Base-by-base conservation (phyloP, 2,329 filamentous ascomycete species). In the Trichoderma hamatum region DNA sequence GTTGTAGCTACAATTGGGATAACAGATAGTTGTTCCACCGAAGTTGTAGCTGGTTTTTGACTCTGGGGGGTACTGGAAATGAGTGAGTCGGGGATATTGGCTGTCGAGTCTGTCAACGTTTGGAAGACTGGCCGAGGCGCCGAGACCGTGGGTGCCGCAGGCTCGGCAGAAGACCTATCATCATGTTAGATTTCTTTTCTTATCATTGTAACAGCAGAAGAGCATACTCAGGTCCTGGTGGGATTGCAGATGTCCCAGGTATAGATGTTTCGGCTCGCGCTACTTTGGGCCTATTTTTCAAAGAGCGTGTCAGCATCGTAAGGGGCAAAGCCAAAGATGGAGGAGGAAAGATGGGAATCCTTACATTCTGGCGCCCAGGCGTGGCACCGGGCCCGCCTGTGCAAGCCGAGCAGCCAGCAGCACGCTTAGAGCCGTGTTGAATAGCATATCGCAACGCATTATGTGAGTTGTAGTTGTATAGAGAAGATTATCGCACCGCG, bases 361-460 rank as follows among this genome's bases (percentile, higher is more conserved):
- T 64, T 71, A 80, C 78, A 76, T 69, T 72, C 72, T 76, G 72
- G 72, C 72, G 72, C 74, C 75, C 77, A 78, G 75, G 65, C 73
- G 74, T 1, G 51, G 62, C 36, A 78, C 72, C 76, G 77, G 80
- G 72, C 78, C 79, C 72, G 79, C 79, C 76, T 77, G 73, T 28
- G 73, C 73, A 67, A 71, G 75, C 70, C 76, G 74, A 24, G 73
- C 71, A 73, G 72, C 68, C 64, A 77, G 69, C 69, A 80, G 72
- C 67, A 78, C 51, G 72, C 69, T 75, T 6, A 78, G 63, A 70
- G 70, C 75, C 36, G 74, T 69, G 26, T 69, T 69, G 21, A 75
- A 61, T 49, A 69, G 71, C 39, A 70, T 46, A 16, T 71, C 69
- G 65, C 68, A 73, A 43, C 70, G 70, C 74, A 76, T 77, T 51